phyloP scores from a whole-genome alignment of 1,284 basidiomycete genomes.

The Cutaneotrichosporon sp. region DNA sequence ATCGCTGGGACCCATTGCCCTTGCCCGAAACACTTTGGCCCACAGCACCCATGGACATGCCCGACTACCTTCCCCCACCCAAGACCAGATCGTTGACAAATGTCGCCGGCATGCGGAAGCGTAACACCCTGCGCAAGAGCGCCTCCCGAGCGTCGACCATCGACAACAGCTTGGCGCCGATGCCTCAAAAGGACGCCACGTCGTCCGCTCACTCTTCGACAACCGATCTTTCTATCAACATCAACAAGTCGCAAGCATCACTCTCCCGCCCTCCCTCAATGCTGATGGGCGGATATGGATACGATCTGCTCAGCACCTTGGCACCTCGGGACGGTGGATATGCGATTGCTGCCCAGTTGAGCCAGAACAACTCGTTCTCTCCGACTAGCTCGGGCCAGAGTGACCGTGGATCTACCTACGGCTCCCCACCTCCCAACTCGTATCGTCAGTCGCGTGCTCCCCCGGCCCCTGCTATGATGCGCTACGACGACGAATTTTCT shows the following conservation, averaged over 20 bases:
- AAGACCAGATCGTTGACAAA: conserved; percentile 38
- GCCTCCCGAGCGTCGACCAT: conserved; percentile 17
- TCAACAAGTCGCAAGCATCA: conserved; percentile 34
- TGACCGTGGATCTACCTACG: conserved; percentile 24
- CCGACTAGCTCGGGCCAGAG: conserved; percentile 19
- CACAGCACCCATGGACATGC: conserved; percentile 22
- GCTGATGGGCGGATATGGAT: conserved; percentile 28
- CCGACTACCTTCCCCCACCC: conserved; percentile 17
- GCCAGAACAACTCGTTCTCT: conserved; percentile 14
- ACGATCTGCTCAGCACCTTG: conserved; percentile 39
- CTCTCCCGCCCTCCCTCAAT: conserved; percentile 30
- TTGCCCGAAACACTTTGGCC: conserved; percentile 33
- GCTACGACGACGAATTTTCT: conserved; percentile 37
- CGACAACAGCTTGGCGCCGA: conserved; percentile 11
- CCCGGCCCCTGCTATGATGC: conserved; percentile 40
- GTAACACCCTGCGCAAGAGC: conserved; percentile 16
- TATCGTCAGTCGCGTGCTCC: conserved; percentile 25
- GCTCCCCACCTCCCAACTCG: conserved; percentile 9
- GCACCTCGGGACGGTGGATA: conserved; percentile 48
- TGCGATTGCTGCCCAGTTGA: conserved; percentile 45
- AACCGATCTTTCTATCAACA: conserved; percentile 33
- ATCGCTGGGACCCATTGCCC: conserved; percentile 21
- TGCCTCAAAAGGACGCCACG: conserved; percentile 14
- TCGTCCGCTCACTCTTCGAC: conserved; percentile 42
- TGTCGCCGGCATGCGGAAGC: conserved; percentile 23